Percentiles rank a stretch among this genome's conserved stretches.
These are phyloP conservation scores for Xylaria digitata DNA, from an alignment of 2,329 filamentous ascomycete genomes.

Conservation along the genomic window DNA sequence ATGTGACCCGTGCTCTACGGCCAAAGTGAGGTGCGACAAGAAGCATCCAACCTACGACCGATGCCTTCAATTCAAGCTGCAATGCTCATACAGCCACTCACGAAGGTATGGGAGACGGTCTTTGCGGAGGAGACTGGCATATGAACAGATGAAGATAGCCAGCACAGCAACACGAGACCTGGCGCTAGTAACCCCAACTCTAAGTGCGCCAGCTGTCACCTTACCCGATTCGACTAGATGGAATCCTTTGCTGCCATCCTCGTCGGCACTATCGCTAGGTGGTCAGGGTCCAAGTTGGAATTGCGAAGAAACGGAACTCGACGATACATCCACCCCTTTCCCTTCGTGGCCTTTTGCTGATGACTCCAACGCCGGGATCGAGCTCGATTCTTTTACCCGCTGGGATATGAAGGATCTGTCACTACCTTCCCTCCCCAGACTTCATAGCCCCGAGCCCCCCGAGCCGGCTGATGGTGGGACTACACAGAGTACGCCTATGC, in stretches of 20 bases:
- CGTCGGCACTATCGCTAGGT: not conserved
- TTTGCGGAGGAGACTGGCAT: slow-evolving; percentile 18
- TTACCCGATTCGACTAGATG: not conserved
- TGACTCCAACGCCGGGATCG: not conserved
- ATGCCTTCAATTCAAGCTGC: slow-evolving; percentile 25
- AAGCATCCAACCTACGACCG: slow-evolving; percentile 28
- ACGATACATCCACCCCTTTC: not conserved
- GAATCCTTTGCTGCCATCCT: not conserved
- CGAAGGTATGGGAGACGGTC: slow-evolving; percentile 27
- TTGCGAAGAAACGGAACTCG: not conserved
- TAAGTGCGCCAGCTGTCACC: not conserved
- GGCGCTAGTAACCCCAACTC: not conserved
- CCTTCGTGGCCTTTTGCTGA: slow-evolving; percentile 8
- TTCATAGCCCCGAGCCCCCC: not conserved
- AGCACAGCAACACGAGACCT: not conserved
- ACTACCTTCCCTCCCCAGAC: not conserved
- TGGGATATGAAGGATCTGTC: slow-evolving; percentile 8
- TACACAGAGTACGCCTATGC: not conserved
- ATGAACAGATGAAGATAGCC: not conserved
- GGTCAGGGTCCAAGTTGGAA: not conserved
- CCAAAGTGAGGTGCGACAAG: slow-evolving; percentile 36
- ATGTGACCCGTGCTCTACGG: slow-evolving; percentile 32
- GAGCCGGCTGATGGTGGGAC: not conserved
- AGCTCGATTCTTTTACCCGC: not conserved
- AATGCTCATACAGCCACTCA: slow-evolving; percentile 35